Percentiles rank a stretch among this genome's conserved stretches.
Evolutionary conservation across 768 basidiomycete species (phyloP).

Genomic region (Leccinum uliginosum): DNA sequence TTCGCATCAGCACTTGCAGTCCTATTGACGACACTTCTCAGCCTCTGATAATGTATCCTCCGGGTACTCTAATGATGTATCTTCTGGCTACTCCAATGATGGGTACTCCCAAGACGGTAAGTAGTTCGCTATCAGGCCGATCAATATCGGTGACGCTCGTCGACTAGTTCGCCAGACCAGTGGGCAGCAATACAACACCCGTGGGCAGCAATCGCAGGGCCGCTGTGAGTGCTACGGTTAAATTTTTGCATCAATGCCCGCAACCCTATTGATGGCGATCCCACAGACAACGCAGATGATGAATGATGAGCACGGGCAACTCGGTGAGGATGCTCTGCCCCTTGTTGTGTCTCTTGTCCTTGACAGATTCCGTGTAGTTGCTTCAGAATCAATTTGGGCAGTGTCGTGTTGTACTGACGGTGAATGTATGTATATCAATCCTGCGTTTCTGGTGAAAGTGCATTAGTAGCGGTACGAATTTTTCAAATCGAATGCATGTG

Average conservation of each 20-base stretch:
- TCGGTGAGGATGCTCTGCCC: constrained; percentile 37
- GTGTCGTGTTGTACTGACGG: background rate
- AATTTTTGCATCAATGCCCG: constrained; percentile 2
- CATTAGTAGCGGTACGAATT: background rate
- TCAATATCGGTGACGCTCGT: constrained; percentile 7
- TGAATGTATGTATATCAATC: background rate
- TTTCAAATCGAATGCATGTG: background rate
- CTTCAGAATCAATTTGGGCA: background rate
- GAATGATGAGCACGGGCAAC: constrained; percentile 42
- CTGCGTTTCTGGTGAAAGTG: background rate
- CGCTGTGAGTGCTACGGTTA: constrained; percentile 18
- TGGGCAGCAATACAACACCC: constrained; percentile 32
- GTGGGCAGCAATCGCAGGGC: constrained; percentile 18
- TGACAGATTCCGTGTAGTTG: background rate
- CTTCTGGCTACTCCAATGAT: too few relatives aligned
- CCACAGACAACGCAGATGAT: constrained; percentile 58
- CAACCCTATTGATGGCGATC: constrained; percentile 1
- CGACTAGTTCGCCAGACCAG: constrained; percentile 52
- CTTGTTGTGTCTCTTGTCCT: background rate
- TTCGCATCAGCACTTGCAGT: background rate
- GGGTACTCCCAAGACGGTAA: background rate
- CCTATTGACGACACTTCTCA: background rate
- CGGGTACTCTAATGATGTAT: too few relatives aligned
- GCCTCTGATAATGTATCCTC: background rate
- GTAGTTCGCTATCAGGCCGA: background rate